Evolutionary conservation across 176 grass and related monocot species (phyloP).

Genomic region (Puccinellia tenuiflora): DNA sequence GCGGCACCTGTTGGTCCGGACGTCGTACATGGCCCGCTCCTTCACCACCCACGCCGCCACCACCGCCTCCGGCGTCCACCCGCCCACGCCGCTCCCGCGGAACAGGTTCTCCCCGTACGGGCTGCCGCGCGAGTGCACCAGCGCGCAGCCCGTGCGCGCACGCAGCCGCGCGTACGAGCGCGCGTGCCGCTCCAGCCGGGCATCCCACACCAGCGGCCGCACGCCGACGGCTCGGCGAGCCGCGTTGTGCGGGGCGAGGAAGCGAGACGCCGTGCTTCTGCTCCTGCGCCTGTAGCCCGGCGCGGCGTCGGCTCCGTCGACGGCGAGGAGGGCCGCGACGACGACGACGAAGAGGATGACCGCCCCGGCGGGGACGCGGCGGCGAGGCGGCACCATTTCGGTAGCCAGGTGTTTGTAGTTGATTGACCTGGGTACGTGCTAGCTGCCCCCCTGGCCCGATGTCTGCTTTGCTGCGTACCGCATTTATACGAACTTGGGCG

Average conservation of each 20-base stretch:
- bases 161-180: too few relatives aligned
- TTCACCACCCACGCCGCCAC: constrained; percentile 54
- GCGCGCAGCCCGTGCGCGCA: constrained; percentile 33
- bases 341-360: background rate
- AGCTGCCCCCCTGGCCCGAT: background rate
- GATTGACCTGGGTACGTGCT: background rate
- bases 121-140: constrained; percentile 57
- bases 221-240: constrained; percentile 32
- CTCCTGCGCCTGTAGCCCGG: background rate
- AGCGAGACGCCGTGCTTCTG: constrained; percentile 3
- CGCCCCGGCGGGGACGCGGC: background rate
- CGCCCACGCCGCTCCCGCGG: constrained; percentile 59
- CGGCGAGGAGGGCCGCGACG: background rate
- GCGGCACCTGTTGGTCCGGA: constrained; percentile 32
- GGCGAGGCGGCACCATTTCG: background rate
- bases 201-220: constrained; percentile 44
- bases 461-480: background rate
- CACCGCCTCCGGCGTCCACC: constrained; percentile 33
- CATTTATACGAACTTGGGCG: constrained; percentile 12
- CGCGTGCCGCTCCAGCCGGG: constrained; percentile 19
- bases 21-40: constrained; percentile 45
- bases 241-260: constrained; percentile 52
- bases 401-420: background rate
- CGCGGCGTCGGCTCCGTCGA: background rate
- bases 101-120: constrained; percentile 82